Percentiles rank a stretch among this genome's conserved stretches.
phyloP scores from a whole-genome alignment of 2,329 filamentous ascomycete species.

The Calonectria hongkongensis region DNA sequence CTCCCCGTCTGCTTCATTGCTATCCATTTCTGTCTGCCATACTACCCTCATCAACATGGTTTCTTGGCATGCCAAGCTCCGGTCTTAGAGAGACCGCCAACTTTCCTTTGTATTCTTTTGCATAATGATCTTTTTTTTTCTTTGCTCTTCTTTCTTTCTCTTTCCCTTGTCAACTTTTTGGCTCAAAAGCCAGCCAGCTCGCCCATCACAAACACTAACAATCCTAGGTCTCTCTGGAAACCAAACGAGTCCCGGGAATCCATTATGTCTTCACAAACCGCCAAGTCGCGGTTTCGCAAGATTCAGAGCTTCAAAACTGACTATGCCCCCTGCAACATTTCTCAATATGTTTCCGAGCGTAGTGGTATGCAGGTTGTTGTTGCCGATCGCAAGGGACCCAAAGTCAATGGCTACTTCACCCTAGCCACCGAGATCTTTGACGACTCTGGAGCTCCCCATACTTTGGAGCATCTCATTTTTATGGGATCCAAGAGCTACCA shows the following conservation, averaged over 20 bases:
- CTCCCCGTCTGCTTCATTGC: too few species aligned
- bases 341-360: constrained; percentile 95
- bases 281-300: constrained; percentile 82
- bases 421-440: constrained; percentile 98
- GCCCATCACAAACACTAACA: neutral
- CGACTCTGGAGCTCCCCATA: constrained; percentile 94
- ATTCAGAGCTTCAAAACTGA: constrained; percentile 91
- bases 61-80: neutral
- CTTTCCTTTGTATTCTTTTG: neutral
- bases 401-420: constrained; percentile 94
- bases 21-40: constrained; percentile 11
- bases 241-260: constrained; percentile 43
- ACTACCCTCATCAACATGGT: neutral
- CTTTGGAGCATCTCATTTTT: constrained; percentile 87
- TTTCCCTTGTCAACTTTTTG: constrained; percentile 14
- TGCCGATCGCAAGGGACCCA: constrained; percentile 94
- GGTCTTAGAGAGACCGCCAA: neutral
- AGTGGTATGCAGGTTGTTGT: constrained; percentile 97
- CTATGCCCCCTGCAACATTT: constrained; percentile 91
- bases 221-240: constrained; percentile 47
- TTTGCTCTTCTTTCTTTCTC: too few species aligned
- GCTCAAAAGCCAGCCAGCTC: too few species aligned
- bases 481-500: constrained; percentile 95
- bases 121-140: neutral
- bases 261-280: constrained; percentile 72